These are phyloP conservation scores for Holtermanniella nyarrowii DNA, from an alignment of 768 basidiomycete genomes.

Conservation along the genomic window DNA sequence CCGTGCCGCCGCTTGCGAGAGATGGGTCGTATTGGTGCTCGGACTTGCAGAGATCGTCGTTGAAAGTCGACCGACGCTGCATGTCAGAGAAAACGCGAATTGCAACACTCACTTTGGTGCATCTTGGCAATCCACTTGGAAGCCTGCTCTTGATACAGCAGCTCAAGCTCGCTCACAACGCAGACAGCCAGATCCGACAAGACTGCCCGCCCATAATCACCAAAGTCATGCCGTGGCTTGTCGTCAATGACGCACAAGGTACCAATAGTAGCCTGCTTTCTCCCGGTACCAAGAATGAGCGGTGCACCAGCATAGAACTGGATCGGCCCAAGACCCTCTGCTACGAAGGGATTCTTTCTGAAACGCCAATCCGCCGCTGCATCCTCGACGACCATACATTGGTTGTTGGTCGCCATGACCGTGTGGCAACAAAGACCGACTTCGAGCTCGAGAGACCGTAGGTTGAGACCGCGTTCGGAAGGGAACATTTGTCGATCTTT, in stretches of 20 bases:
- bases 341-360: constrained; percentile 22
- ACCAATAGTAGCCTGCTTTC: constrained; percentile 27
- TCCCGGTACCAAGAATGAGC: constrained; percentile 18
- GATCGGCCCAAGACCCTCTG: constrained; percentile 11
- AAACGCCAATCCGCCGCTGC: constrained; percentile 34
- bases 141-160: constrained; percentile 30
- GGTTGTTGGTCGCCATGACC: constrained; percentile 10
- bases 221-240: constrained; percentile 24
- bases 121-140: constrained; percentile 26
- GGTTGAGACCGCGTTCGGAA: constrained; percentile 20
- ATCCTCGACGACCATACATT: constrained; percentile 31
- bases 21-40: constrained; percentile 9
- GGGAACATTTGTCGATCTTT: constrained; percentile 25
- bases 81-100: constrained; percentile 1
- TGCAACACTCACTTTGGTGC: constrained; percentile 29
- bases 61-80: constrained; percentile 37
- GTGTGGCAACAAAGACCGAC: constrained; percentile 34
- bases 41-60: constrained; percentile 29
- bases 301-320: constrained; percentile 36
- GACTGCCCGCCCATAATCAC: constrained; percentile 12
- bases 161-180: constrained; percentile 36
- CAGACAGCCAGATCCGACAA: constrained; percentile 34
- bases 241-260: constrained; percentile 33
- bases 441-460: constrained; percentile 14
- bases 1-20: constrained; percentile 8